These are phyloP conservation scores for Alternaria novae-zelandiae DNA, from an alignment of 2,329 filamentous ascomycete species.

Conservation along the genomic window DNA sequence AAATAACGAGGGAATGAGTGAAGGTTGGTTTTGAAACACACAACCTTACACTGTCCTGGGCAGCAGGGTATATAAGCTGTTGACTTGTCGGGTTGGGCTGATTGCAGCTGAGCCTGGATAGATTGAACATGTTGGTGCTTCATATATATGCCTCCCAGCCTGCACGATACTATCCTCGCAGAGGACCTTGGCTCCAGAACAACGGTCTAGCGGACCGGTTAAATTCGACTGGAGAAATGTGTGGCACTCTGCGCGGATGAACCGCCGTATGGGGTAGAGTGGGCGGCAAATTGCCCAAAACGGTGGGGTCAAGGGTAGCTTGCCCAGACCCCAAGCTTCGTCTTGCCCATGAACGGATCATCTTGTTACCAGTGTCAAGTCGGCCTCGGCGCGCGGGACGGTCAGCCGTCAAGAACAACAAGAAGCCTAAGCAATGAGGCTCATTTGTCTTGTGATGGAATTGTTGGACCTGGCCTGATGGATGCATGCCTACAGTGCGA, in stretches of 20 bases:
- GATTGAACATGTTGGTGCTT: constrained; percentile 21
- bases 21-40: constrained; percentile 16
- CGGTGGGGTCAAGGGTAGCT: constrained; percentile 14
- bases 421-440: constrained; percentile 6
- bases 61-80: constrained; percentile 25
- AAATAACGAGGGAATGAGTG: constrained; percentile 11
- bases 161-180: constrained; percentile 14
- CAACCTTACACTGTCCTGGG: constrained; percentile 19
- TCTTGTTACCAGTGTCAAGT: constrained; percentile 1
- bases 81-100: constrained; percentile 19
- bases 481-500: not conserved
- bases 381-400: constrained; percentile 16
- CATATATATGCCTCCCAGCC: constrained; percentile 34
- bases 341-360: constrained; percentile 9
- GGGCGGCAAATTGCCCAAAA: constrained; percentile 19
- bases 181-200: constrained; percentile 23
- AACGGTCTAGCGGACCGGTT: constrained; percentile 40
- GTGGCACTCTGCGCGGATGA: constrained; percentile 27
- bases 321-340: constrained; percentile 10
- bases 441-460: constrained; percentile 2
- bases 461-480: not conserved
- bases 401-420: constrained; percentile 8
- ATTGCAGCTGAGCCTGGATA: constrained; percentile 23
- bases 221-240: constrained; percentile 29
- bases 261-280: constrained; percentile 29